A percentile compares a stretch with the other conserved stretches of the same genome.
phyloP scores from a whole-genome alignment of 83 land plant species.

The Picea mariana region DNA sequence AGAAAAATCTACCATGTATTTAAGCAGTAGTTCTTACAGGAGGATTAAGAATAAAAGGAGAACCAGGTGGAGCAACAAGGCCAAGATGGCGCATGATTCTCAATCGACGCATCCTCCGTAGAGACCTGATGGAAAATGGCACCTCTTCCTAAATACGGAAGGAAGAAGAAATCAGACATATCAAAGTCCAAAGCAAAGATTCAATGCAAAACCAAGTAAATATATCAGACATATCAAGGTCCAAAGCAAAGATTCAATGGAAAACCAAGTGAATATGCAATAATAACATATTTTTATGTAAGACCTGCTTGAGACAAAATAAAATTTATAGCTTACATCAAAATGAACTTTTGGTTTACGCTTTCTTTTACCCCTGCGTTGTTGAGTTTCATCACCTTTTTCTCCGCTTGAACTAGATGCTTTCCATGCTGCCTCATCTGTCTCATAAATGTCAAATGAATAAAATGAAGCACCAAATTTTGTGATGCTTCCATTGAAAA shows the following conservation, averaged over 20 bases:
- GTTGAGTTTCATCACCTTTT: constrained; percentile 18
- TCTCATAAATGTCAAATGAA: constrained; percentile 2
- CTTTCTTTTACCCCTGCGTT: constrained; percentile 45
- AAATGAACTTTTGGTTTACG: constrained; percentile 46
- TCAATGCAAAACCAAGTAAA: not conserved
- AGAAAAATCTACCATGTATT: too few relatives aligned
- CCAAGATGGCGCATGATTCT: constrained; percentile 56
- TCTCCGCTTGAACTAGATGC: constrained; percentile 24
- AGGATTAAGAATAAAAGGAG: constrained; percentile 30
- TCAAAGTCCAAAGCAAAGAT: not conserved
- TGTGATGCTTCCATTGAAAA: too few relatives aligned
- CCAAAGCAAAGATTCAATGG: not conserved
- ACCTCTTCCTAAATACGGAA: constrained; percentile 20
- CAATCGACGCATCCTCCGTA: constrained; percentile 32
- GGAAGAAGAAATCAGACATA: not conserved
- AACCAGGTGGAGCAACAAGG: constrained; percentile 45
- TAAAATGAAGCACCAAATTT: too few relatives aligned
- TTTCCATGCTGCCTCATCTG: constrained; percentile 18
- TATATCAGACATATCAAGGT: not conserved
- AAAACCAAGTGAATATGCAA: not conserved
- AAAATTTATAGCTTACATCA: constrained; percentile 37
- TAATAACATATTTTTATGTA: not conserved
- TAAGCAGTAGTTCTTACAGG: not conserved
- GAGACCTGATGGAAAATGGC: constrained; percentile 17
- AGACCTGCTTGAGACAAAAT: not conserved